Evolutionary conservation across 768 basidiomycete genomes (phyloP).

Genomic region (Auricularia heimuer): DNA sequence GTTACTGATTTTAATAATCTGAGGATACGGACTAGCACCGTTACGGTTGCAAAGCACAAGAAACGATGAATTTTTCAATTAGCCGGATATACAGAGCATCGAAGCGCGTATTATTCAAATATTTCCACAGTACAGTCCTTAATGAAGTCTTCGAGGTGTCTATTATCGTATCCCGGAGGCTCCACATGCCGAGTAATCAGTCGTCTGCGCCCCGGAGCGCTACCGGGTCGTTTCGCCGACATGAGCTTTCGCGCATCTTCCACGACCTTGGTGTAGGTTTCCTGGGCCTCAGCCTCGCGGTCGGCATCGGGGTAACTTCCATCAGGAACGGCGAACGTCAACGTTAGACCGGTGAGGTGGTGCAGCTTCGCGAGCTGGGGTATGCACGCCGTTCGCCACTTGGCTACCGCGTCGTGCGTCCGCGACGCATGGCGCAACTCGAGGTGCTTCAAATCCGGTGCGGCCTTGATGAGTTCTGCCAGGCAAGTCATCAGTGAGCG

Average conservation of each 20-base stretch:
- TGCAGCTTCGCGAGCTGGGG: background rate
- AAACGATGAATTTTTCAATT: too few relatives aligned
- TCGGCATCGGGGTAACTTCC: background rate
- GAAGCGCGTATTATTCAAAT: background rate
- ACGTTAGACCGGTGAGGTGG: background rate
- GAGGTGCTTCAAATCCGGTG: background rate
- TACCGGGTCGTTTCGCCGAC: background rate
- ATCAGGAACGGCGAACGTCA: background rate
- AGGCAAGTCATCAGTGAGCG: background rate
- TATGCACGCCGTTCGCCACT: background rate
- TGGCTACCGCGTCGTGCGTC: background rate
- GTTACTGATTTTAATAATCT: too few relatives aligned
- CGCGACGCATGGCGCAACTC: background rate
- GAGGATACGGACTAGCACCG: too few relatives aligned
- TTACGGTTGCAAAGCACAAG: too few relatives aligned
- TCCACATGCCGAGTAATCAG: background rate
- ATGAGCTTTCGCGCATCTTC: background rate
- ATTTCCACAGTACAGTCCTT: background rate
- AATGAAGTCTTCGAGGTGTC: background rate
- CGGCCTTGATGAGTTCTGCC: background rate
- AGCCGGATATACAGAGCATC: too few relatives aligned
- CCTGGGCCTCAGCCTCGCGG: background rate
- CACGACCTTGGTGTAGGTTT: background rate
- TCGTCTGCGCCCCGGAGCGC: background rate
- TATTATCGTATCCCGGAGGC: background rate